phyloP scores from a whole-genome alignment of 805 yeast species.

The Saturnispora sanitii region DNA sequence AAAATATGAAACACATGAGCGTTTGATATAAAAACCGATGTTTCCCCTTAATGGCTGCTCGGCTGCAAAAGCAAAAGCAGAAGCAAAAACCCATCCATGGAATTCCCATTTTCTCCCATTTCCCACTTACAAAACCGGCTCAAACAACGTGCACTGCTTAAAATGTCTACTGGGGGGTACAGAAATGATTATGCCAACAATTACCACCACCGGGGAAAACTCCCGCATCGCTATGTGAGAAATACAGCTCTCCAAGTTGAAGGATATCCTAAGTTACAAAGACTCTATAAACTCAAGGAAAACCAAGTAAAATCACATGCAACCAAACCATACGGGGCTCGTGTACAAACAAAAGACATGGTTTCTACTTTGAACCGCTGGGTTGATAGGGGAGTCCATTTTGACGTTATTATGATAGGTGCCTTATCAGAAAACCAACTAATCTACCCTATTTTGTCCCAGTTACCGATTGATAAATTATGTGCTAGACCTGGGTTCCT shows the following conservation, averaged over 20 bases:
- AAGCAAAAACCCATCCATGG: too few species aligned
- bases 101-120: background rate
- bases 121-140: background rate
- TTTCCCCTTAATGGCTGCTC: too few species aligned
- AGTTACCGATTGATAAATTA: conserved; percentile 61
- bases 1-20: background rate
- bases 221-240: conserved; percentile 56
- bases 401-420: conserved; percentile 90
- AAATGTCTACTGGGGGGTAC: conserved; percentile 11
- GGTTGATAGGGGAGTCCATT: conserved; percentile 53
- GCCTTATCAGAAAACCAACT: conserved; percentile 71
- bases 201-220: conserved; percentile 50
- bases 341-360: conserved; percentile 44
- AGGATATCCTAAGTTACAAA: conserved; percentile 80
- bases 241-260: conserved; percentile 59
- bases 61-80: too few species aligned
- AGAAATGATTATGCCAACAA: conserved; percentile 70
- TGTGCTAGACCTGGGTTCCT: conserved; percentile 81
- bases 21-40: background rate
- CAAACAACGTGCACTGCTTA: background rate
- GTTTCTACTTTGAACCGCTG: conserved; percentile 49
- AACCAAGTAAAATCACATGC: conserved; percentile 45
- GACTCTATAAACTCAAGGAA: conserved; percentile 54
- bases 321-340: conserved; percentile 55
- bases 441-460: conserved; percentile 48